Conservation (phyloP, 148 eudicot species). For the Polygonum aviculare region DNA sequence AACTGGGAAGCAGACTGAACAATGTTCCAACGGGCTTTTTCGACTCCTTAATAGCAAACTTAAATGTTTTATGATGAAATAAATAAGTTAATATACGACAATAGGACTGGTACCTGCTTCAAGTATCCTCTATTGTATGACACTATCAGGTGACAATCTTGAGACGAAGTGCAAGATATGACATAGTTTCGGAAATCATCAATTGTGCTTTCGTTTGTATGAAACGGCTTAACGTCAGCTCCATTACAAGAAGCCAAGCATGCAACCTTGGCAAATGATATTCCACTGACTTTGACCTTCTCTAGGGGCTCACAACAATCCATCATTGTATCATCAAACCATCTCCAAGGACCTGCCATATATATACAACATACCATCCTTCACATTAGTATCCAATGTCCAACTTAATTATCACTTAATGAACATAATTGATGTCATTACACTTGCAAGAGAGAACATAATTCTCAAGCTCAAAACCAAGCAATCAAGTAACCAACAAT, state of each 20-base stretch:
- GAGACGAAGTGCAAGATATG: constrained; percentile 54
- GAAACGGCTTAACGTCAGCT: constrained; percentile 69
- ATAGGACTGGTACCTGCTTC: constrained; percentile 43
- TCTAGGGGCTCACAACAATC: constrained; percentile 92
- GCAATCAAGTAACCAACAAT: no score
- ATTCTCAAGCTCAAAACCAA: no score
- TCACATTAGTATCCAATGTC: background rate
- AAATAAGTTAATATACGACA: background rate
- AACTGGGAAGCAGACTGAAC: background rate
- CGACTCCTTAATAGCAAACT: background rate
- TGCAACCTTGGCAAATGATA: constrained; percentile 72
- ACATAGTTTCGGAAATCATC: constrained; percentile 67
- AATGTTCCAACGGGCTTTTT: background rate
- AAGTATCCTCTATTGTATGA: constrained; percentile 69
- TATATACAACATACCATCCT: background rate
- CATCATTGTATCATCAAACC: constrained; percentile 96
- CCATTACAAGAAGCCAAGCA: constrained; percentile 89
- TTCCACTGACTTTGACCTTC: constrained; percentile 72
- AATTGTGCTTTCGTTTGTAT: constrained; percentile 52
- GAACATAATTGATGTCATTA: no score
- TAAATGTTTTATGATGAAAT: background rate
- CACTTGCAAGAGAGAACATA: no score
- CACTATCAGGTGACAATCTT: constrained; percentile 63
- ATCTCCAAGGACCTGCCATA: constrained; percentile 84
- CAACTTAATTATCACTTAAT: no score